Conservation (phyloP, 148 eudicot species). For the Rhododendron ferrugineum region DNA sequence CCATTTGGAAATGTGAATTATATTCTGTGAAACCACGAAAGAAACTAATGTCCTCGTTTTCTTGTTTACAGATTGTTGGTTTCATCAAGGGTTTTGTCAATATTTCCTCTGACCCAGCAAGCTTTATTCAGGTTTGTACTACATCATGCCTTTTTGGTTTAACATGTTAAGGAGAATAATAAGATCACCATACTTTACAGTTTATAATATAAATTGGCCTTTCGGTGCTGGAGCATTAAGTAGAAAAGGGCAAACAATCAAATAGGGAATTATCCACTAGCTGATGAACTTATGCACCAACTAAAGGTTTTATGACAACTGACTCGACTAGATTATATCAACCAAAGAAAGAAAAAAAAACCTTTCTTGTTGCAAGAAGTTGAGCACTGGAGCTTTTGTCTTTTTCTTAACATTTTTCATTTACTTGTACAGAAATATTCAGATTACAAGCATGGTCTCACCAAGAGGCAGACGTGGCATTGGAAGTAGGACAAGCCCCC, state of each 20-base stretch:
- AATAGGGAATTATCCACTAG: neutral
- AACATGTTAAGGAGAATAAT: neutral
- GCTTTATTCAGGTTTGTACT: slow-evolving; percentile 41
- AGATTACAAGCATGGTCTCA: no score
- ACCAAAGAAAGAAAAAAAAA: no score
- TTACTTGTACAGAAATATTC: no score
- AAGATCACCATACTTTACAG: neutral
- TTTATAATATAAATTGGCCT: neutral
- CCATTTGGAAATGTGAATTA: neutral
- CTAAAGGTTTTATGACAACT: neutral
- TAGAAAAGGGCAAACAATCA: neutral
- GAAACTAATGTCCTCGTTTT: neutral
- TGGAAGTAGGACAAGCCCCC: no score
- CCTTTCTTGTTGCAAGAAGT: neutral
- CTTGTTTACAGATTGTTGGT: slow-evolving; percentile 33
- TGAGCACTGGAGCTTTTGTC: neutral
- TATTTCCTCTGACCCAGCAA: slow-evolving; percentile 41
- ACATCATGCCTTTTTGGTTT: neutral
- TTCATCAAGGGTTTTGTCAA: slow-evolving; percentile 37
- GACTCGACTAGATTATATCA: neutral
- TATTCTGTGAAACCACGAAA: neutral
- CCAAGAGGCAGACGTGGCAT: no score
- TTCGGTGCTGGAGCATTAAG: neutral
- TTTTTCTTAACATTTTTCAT: no score
- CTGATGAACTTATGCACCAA: neutral